Base-by-base conservation (phyloP, 2,329 filamentous ascomycete species). In the Gliomastix tumulicola region DNA sequence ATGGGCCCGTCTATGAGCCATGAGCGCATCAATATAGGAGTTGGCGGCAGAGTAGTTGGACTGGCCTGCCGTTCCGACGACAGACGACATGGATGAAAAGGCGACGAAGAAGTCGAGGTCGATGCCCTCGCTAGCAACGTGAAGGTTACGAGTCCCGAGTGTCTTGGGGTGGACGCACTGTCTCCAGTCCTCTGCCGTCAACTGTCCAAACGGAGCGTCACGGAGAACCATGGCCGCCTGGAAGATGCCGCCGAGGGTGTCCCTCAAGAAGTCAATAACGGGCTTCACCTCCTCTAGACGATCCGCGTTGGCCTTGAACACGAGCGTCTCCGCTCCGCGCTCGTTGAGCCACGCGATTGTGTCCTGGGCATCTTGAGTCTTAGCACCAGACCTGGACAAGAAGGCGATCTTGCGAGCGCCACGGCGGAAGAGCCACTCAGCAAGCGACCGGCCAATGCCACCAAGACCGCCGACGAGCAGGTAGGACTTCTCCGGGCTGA, bases 191-290 rank as follows among this genome's bases (percentile, higher is more conserved):
- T 46, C 37, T 21, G 43, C 32, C 7, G 40, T 49, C 54, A 62
- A 58, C 13, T 37, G 41, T 21, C 38, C 33, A 10, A 54, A 39
- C 6, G 41, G 25, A 6, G 31, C 23, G 9, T 53, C 50, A 13
- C 44, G 39, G 9, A 51, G 44, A 6, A 65, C 59, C 59, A 66
- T 62, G 16, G 65, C 56, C 7, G 52, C 48, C 30, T 66, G 60
- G 18, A 67, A 46, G 4, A 66, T 47, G 25, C 65, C 65, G 3
- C 49, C 45, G 6, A 67, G 49, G 7, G 54, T 32, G 16, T 32
- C 7, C 18, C 16, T 32, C 30, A 32, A 23, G 12, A 22, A 22
- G 8, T 16, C n/a, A 34, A 15, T 17, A 15, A 13, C n/a, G 17
- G n/a, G 10, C 11, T 13, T 22, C 3, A 19, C 32, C 6, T n/a